Percentiles rank a stretch among this genome's conserved stretches.
phyloP scores from a whole-genome alignment of 2,329 filamentous ascomycete species.

The Fusarium poae region DNA sequence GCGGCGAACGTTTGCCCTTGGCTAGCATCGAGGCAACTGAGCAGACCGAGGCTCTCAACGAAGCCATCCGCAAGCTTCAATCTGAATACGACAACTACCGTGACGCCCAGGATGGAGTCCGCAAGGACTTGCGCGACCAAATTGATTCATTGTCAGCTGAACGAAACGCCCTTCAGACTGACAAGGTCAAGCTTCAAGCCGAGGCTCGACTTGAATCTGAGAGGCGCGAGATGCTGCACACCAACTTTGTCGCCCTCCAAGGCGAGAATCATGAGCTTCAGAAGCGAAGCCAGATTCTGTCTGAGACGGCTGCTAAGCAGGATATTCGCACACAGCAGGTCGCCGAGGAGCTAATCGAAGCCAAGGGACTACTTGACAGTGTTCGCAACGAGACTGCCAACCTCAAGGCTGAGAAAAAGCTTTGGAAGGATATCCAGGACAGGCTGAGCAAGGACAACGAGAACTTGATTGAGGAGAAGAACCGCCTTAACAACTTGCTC shows the following conservation, averaged over 20 bases:
- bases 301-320: conserved; percentile 88
- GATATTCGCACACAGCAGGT: conserved; percentile 92
- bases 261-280: conserved; percentile 88
- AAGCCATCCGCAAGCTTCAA: conserved; percentile 88
- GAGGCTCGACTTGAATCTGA: conserved; percentile 86
- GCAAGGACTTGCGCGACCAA: conserved; percentile 85
- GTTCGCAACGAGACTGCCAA: conserved; percentile 92
- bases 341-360: conserved; percentile 91
- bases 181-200: conserved; percentile 82
- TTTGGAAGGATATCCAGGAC: conserved; percentile 94
- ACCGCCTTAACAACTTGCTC: conserved; percentile 84
- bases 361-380: conserved; percentile 83
- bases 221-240: conserved; percentile 88
- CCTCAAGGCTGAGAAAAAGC: conserved; percentile 91
- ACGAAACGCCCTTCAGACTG: conserved; percentile 84
- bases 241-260: conserved; percentile 86
- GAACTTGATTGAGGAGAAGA: conserved; percentile 83
- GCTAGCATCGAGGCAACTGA: conserved; percentile 69
- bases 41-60: conserved; percentile 74
- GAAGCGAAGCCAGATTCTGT: conserved; percentile 80
- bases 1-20: conserved; percentile 65
- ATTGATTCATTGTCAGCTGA: conserved; percentile 84
- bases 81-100: conserved; percentile 90
- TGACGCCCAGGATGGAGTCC: conserved; percentile 85
- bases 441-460: conserved; percentile 91